Base-by-base conservation (phyloP, 306 rosid species). In the Hylodesmum podocarpum region DNA sequence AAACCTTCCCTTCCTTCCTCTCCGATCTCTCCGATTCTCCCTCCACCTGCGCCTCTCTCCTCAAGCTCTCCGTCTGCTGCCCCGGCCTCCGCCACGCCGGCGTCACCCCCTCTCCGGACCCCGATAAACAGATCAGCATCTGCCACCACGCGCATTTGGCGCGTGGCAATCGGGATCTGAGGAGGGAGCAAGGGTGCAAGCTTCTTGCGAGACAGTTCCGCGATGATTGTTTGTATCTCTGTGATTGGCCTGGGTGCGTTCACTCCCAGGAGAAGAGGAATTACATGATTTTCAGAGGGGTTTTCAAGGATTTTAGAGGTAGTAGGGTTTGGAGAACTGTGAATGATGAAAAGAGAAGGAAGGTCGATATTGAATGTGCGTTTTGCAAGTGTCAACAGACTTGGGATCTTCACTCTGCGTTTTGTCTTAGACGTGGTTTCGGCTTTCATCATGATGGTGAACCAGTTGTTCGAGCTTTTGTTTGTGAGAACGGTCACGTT, bases 401-500 rank as follows among this genome's bases (percentile, higher is more conserved):
- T 11, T 93, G 98, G 98, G 98, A 91, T 49, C 79, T 93, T 68
- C 95, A 85, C 53, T 86, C 98, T 31, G 87, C 96, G 0, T 91
- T 89, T 83, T 93, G 98, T 66, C 77, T 93, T 61, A 80, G 96
- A 49, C 83, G 93, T 4, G 75, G 69, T 39, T 91, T 86, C 9
- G 96, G 96, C n/a, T 91, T 34, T 88, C 96, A 93, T 29, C 87
- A 84, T 1, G 98, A 93, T 29, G 98, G 98, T 0, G 98, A 93
- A 8, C 98, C 98, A 1, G 91, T 93, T 62, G 98, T 93, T 31
- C 85, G 95, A 27, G 98, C 98, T 65, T 91, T 76, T 80, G 96
- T 93, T 55, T 93, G 98, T 53, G 90, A 90, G n/a, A 90, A 89
- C 72, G 98, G 98, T 0, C 98, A 93, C 66, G 98, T 93, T 33